Evolutionary conservation across 2,329 filamentous ascomycete species (phyloP), one percentile per base, ranked within the genome.

Genomic region (Fonsecaea multimorphosa): DNA sequence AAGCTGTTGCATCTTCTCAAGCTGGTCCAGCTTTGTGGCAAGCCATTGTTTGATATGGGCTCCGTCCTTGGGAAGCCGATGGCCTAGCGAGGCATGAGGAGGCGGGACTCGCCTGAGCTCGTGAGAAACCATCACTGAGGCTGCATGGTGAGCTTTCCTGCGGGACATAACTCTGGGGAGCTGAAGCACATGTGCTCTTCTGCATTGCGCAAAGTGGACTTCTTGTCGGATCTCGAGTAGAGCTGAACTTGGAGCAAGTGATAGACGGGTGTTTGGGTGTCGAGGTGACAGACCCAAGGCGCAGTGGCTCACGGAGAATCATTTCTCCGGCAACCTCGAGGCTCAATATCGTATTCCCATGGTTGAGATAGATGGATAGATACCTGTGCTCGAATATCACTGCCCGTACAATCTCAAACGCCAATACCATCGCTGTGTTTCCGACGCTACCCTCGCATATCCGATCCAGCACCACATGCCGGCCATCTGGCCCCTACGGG

Each of bases 21-120:
- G 40, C 19, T 46, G n/a, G 22, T 46, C 40, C 40, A 46, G 40
- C 40, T 46, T 46, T 7, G 40, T 46, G 40, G 40, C 40, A 8
- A 46, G 40, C 40, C 40, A 22, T 22, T 46, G 40, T 46, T 46
- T 46, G 40, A 46, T 46, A 46, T 46, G 40, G 40, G 40, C 40
- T 8, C n/a, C n/a, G 7, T 46, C 40, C 40, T 46, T 19, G n/a
- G 40, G 40, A 7, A 46, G 40, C 40, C 40, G 11, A 11, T 46
- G n/a, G n/a, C 40, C 40, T 7, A 46, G 22, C n/a, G 40, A 46
- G 40, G 40, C n/a, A 9, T 46, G 40, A 22, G 40, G 40, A 46
- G 40, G 40, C 40, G 40, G 40, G 8, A 46, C n/a, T 9, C 40
- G 40, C n/a, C 19, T 11, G 40, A 46, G 22, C 19, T 46, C 40